phyloP scores from a whole-genome alignment of 75 land plant species.

The Picea glauca region DNA sequence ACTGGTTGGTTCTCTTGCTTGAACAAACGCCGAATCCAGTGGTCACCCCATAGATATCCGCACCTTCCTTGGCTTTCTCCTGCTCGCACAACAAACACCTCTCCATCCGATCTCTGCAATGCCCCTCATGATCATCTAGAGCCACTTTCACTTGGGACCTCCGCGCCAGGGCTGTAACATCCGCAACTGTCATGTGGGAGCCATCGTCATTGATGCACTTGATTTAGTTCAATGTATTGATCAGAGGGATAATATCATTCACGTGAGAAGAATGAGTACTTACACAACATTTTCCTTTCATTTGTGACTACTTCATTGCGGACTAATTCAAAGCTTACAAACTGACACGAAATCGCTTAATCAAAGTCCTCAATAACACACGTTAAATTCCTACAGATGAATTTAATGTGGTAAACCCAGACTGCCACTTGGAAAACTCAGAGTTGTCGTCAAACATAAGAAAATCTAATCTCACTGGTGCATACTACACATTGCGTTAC shows the following conservation, averaged over 20 bases:
- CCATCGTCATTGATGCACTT: slow-evolving; percentile 14
- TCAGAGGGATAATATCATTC: neutral
- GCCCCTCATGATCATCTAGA: slow-evolving; percentile 1
- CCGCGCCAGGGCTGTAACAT: slow-evolving; percentile 29
- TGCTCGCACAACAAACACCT: slow-evolving; percentile 18
- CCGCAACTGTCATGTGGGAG: slow-evolving; percentile 17
- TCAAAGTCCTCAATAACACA: too few relatives aligned
- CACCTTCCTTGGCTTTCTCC: slow-evolving; percentile 15
- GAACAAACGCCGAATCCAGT: slow-evolving; percentile 18
- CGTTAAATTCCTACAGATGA: too few relatives aligned
- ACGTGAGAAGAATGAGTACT: neutral
- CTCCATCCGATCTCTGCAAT: slow-evolving; percentile 19
- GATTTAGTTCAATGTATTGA: slow-evolving; percentile 6
- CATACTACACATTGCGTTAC: too few relatives aligned
- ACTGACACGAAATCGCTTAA: too few relatives aligned
- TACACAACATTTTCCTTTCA: too few relatives aligned
- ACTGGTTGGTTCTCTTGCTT: slow-evolving; percentile 14
- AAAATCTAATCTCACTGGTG: too few relatives aligned
- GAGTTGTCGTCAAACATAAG: too few relatives aligned
- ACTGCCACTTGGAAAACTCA: too few relatives aligned
- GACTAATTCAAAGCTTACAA: too few relatives aligned
- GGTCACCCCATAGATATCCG: slow-evolving; percentile 23
- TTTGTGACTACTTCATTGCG: too few relatives aligned
- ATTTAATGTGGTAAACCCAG: too few relatives aligned
- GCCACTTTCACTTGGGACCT: slow-evolving; percentile 15